A percentile compares a stretch with the other conserved stretches of the same genome.
These are phyloP conservation scores for Takakia lepidozioides DNA, from an alignment of 225 moss, liverwort and hornwort genomes.

Conservation along the genomic window DNA sequence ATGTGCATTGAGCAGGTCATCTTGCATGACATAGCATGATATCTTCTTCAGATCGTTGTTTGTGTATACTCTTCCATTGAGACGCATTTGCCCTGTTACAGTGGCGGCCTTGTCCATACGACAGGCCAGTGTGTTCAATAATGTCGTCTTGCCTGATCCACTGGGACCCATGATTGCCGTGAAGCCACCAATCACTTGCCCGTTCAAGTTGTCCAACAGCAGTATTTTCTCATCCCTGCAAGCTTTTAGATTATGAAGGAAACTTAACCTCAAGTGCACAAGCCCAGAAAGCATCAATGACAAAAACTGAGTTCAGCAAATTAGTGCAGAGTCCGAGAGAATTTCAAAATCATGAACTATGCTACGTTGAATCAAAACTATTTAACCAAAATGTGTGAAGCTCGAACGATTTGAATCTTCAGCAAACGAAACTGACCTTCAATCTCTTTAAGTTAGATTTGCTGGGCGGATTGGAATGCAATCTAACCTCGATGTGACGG, in stretches of 20 bases:
- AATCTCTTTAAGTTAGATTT: background rate
- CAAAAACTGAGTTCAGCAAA: conserved; percentile 1
- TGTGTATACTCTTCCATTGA: conserved; percentile 78
- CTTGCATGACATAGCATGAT: conserved; percentile 92
- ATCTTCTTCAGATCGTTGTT: conserved; percentile 74
- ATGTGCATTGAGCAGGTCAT: conserved; percentile 71
- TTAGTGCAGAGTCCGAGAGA: no score
- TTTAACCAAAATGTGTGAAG: background rate
- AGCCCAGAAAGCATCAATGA: conserved; percentile 1
- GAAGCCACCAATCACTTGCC: conserved; percentile 70
- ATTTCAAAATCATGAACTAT: no score
- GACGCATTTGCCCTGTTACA: conserved; percentile 52
- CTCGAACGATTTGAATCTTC: conserved; percentile 2
- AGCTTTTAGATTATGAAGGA: no score
- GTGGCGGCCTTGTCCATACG: conserved; percentile 66
- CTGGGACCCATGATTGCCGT: conserved; percentile 92
- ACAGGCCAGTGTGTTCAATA: conserved; percentile 80
- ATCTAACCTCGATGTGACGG: conserved; percentile 62
- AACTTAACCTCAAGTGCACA: no score
- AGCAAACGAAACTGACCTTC: conserved; percentile 4
- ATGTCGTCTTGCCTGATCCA: conserved; percentile 78
- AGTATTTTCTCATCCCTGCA: conserved; percentile 48
- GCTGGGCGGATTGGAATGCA: background rate
- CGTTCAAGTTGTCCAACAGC: conserved; percentile 56
- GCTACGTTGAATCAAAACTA: background rate